Base-by-base conservation (phyloP, 768 basidiomycete species). In the Mycena belliarum region DNA sequence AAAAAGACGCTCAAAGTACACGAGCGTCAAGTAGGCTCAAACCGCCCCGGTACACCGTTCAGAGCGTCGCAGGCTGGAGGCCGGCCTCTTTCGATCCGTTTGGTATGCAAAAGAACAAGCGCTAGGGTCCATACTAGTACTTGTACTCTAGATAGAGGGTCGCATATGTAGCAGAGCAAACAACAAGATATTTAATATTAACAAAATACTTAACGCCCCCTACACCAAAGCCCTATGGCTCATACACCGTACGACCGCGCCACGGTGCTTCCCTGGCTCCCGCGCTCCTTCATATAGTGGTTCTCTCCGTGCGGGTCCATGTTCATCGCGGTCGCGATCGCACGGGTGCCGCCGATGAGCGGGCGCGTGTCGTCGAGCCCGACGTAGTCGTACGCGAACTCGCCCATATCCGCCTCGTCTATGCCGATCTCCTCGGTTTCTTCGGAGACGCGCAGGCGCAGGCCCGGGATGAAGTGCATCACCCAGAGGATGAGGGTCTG, bases 341-440 rank as follows among this genome's bases (percentile, higher is more conserved):
- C 37, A 14, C 29, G 49, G 5, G 24, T 21, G 23, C 28, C n/a
- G n/a, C n/a, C 16, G 5, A 60, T 16, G 33, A 58, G 56, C 9
- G 61, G 57, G n/a, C 52, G 61, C 44, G 33, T 73, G 55, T 83
- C 82, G 63, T 91, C 90, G 52, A 91, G 69, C 6, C 86, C 88
- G 33, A 93, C 91, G 61, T 91, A 94, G 72, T 94, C 91, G 65
- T 92, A 93, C 2, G 90, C 88, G 61, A 85, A 92, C 73, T 95
- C 93, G 61, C 93, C 94, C 82, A 93, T 87, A 74, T 95, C 89
- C 2, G 84, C 79, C 66, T 93, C 90, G 72, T 98, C 95, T 63
- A 97, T 85, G 56, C 95, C 95, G 45, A 96, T 73, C 32, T 86
- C 84, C 72, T 91, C 89, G 9, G 76, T 78, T 59, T 86, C 83